Evolutionary conservation across 2,329 filamentous ascomycete species (phyloP), one percentile per base, ranked within the genome.

Genomic region (Shiraia bambusicola): DNA sequence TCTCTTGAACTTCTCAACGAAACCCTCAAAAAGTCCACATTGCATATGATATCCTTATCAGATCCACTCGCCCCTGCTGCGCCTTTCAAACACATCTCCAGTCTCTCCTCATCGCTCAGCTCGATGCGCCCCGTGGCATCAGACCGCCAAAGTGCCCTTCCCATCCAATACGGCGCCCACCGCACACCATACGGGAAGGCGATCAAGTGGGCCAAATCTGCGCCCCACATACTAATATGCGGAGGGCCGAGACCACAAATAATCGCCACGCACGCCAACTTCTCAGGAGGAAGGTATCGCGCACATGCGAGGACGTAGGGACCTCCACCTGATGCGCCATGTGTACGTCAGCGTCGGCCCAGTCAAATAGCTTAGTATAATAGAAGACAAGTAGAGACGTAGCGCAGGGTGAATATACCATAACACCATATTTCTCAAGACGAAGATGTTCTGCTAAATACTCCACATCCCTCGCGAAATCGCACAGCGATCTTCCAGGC

Each of bases 221-320:
- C 59, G 8, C 65, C 61, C 11, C 40, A 49, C 57, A 65, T 64
- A 25, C 67, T 61, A 5, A 70, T 67, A 37, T 71, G 63, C 28
- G 63, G 59, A 6, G 69, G 55, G 0, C 65, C 65, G 7, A 69
- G 33, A 25, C 61, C 63, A 35, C 59, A 65, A 16, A 67, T 47
- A 0, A 67, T 33, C 12, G 56, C 45, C 1, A 55, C 52, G 33
- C 42, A 47, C n/a, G 32, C 56, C 58, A 16, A 67, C 54, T 13
- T 59, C 47, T 1, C 44, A 9, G 7, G 15, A 0, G 62, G 61
- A 0, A 65, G 45, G 5, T 40, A 28, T 8, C 36, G 30, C 2
- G 63, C 63, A 45, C 60, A 62, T 3, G 63, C 58, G 3, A 68
- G 60, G 3, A 57, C 58, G 26, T 58, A 61, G 11, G 64, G 61